These are phyloP conservation scores for Sonneratia alba DNA, from an alignment of 345 rosid species.

Conservation along the genomic window DNA sequence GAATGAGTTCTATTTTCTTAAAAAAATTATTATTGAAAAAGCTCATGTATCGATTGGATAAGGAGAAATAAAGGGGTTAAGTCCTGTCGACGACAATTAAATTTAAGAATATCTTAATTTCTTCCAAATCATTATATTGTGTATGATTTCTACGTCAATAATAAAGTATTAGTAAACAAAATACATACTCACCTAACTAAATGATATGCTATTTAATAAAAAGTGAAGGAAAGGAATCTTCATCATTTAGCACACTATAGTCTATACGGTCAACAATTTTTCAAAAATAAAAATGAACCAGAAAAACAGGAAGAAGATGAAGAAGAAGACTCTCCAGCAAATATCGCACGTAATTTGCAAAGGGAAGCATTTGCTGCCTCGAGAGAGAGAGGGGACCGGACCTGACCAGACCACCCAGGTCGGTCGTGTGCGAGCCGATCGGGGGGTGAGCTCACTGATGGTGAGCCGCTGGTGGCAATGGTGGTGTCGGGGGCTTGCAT, in stretches of 20 bases:
- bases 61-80: no score
- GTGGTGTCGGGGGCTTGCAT: conserved; percentile 63
- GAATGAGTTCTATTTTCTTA: no score
- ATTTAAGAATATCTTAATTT: no score
- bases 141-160: no score
- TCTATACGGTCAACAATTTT: conserved; percentile 17
- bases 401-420: no score
- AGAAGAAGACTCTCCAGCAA: conserved; percentile 29
- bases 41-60: no score
- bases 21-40: no score
- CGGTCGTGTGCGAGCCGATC: neutral
- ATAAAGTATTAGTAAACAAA: no score
- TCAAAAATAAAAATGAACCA: conserved; percentile 7
- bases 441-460: conserved; percentile 13
- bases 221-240: conserved; percentile 38
- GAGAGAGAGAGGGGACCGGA: no score
- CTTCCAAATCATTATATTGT: no score
- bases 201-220: conserved; percentile 17
- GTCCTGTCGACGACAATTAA: no score
- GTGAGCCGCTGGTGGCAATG: conserved; percentile 21
- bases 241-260: conserved; percentile 44
- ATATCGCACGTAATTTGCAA: conserved; percentile 42
- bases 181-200: neutral
- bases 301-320: neutral
- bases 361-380: conserved; percentile 18